phyloP scores from a whole-genome alignment of 2,329 filamentous ascomycete species.

The Colletotrichum caudatum region DNA sequence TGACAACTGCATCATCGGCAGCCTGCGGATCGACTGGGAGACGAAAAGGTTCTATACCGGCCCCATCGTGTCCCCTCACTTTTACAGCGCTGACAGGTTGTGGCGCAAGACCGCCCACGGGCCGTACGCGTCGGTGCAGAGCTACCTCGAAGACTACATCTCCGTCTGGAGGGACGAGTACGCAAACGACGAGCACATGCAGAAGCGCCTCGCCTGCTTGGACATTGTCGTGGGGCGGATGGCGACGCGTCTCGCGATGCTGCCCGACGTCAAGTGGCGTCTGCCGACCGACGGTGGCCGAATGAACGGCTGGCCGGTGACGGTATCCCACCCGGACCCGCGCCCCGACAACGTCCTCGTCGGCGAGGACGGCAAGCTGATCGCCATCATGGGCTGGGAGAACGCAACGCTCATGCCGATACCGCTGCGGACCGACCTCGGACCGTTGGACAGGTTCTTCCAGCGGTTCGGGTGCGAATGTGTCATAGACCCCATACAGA shows the following conservation, averaged over 20 bases:
- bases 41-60: conserved; percentile 27
- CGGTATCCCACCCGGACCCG: conserved; percentile 32
- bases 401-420: conserved; percentile 30
- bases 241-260: background rate
- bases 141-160: conserved; percentile 11
- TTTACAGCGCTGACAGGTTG: conserved; percentile 9
- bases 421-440: conserved; percentile 13
- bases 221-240: background rate
- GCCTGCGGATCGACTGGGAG: conserved; percentile 35
- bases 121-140: conserved; percentile 12
- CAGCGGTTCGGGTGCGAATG: background rate
- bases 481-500: conserved; percentile 12
- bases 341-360: conserved; percentile 32
- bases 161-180: conserved; percentile 1
- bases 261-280: conserved; percentile 6
- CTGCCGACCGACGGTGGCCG: background rate
- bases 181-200: background rate
- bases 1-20: conserved; percentile 29
- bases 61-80: conserved; percentile 16
- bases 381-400: conserved; percentile 40
- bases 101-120: background rate
- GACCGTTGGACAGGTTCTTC: conserved; percentile 9
- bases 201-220: background rate
- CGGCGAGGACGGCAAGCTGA: conserved; percentile 7
- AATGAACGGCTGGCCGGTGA: conserved; percentile 23